Percentiles rank a stretch among this genome's conserved stretches.
Evolutionary conservation across 192 early-diverging fungal species (phyloP).

Genomic region (Linnemannia exigua): DNA sequence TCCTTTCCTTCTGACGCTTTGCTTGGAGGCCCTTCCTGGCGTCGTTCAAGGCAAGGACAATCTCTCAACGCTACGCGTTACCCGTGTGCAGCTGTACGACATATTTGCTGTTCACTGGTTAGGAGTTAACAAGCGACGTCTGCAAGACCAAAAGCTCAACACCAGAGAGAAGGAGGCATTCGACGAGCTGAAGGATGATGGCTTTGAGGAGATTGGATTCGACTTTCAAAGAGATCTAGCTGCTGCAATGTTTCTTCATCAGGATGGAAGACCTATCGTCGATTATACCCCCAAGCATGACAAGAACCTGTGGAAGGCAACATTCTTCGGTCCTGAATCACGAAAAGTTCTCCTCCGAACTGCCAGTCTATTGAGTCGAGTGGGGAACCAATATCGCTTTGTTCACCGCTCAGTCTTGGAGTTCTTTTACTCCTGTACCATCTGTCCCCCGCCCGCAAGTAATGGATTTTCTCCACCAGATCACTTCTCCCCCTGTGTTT

Average conservation of each 20-base stretch:
- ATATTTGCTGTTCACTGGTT: conserved; percentile 9
- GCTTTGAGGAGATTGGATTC: neutral
- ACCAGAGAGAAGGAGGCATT: neutral
- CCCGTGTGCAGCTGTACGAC: conserved; percentile 14
- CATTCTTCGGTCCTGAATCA: neutral
- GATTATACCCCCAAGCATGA: neutral
- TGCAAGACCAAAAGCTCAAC: neutral
- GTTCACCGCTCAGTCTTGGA: conserved; percentile 13
- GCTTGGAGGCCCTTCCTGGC: conserved; percentile 6
- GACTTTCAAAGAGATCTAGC: neutral
- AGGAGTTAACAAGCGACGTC: neutral
- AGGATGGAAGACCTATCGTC: neutral
- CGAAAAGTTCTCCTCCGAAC: neutral
- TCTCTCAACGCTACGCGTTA: neutral
- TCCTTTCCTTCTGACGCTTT: conserved; percentile 21
- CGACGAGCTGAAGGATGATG: neutral
- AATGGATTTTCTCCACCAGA: neutral
- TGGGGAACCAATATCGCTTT: conserved; percentile 7
- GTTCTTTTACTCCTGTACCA: neutral
- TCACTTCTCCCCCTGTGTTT: neutral
- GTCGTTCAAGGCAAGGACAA: neutral
- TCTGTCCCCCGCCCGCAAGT: conserved; percentile 1
- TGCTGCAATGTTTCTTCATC: neutral
- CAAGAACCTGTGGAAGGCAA: conserved; percentile 7
- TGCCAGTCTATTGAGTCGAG: conserved; percentile 1